Evolutionary conservation across 257 asterid genomes (phyloP).

Genomic region (Henckelia pumila): DNA sequence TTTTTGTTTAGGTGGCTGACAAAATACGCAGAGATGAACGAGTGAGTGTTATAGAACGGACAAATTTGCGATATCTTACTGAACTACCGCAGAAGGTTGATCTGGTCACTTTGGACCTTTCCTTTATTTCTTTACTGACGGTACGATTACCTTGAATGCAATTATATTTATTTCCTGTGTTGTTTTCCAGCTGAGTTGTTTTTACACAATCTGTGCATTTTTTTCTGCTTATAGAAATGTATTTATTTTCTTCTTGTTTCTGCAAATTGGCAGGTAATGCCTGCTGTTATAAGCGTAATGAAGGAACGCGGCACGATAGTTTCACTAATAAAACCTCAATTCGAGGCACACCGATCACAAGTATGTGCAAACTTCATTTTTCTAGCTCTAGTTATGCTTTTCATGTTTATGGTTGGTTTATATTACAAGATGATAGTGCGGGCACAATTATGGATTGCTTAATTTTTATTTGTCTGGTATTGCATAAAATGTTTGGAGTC

Average conservation of each 20-base stretch:
- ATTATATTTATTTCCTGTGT: not conserved
- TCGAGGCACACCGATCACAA: too few species aligned
- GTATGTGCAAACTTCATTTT: too few species aligned
- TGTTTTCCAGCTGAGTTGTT: not conserved
- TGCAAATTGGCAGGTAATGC: conserved; percentile 72
- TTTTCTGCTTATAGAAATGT: not conserved
- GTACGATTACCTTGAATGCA: conserved; percentile 43
- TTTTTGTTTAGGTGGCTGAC: conserved; percentile 71
- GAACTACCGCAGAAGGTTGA: conserved; percentile 92
- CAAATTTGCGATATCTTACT: conserved; percentile 86
- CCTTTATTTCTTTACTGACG: conserved; percentile 80
- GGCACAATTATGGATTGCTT: too few species aligned
- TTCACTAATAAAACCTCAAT: conserved; percentile 46
- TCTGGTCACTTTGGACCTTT: conserved; percentile 91
- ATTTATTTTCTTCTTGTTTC: not conserved
- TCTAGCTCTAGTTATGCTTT: too few species aligned
- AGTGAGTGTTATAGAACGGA: conserved; percentile 76
- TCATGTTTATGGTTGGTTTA: too few species aligned
- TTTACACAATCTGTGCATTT: not conserved
- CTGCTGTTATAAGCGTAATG: conserved; percentile 81
- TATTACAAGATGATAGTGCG: too few species aligned
- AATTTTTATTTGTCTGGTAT: too few species aligned
- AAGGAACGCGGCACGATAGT: conserved; percentile 69
- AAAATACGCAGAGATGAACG: conserved; percentile 78
- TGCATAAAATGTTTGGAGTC: not conserved